Conservation (phyloP, 345 rosid species). For the Salix purpurea region DNA sequence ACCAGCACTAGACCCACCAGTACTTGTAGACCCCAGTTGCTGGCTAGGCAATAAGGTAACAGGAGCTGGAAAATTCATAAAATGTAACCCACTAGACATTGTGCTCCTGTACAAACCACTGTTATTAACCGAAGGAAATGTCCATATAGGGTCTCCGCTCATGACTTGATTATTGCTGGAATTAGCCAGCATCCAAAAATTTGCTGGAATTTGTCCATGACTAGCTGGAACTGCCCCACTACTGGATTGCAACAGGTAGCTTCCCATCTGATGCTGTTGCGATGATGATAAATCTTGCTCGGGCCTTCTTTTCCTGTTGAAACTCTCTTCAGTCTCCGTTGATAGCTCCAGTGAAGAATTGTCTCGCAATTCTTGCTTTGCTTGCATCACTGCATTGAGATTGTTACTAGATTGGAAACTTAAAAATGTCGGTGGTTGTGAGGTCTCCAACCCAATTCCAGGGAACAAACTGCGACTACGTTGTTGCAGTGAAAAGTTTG, state of each 20-base stretch:
- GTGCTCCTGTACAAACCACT: slow-evolving; percentile 60
- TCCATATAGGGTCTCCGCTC: slow-evolving; percentile 86
- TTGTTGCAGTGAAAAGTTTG: slow-evolving; percentile 52
- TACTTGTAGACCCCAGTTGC: slow-evolving; percentile 51
- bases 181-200: slow-evolving; percentile 88
- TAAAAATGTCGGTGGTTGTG: slow-evolving; percentile 53
- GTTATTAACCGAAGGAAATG: slow-evolving; percentile 70
- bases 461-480: slow-evolving; percentile 51
- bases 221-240: slow-evolving; percentile 52
- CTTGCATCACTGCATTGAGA: slow-evolving; percentile 44
- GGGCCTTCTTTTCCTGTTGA: slow-evolving; percentile 56
- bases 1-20: slow-evolving; percentile 23
- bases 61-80: slow-evolving; percentile 89
- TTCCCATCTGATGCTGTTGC: slow-evolving; percentile 62
- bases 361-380: slow-evolving; percentile 59
- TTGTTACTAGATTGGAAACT: slow-evolving; percentile 62
- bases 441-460: slow-evolving; percentile 42
- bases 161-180: slow-evolving; percentile 51
- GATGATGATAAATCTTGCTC: slow-evolving; percentile 42
- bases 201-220: slow-evolving; percentile 68
- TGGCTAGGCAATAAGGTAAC: slow-evolving; percentile 75
- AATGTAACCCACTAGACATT: slow-evolving; percentile 82
- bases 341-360: slow-evolving; percentile 41
- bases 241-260: slow-evolving; percentile 60
- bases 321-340: slow-evolving; percentile 39